Evolutionary conservation across 345 rosid genomes (phyloP).

Genomic region (Eucalyptus decipiens): DNA sequence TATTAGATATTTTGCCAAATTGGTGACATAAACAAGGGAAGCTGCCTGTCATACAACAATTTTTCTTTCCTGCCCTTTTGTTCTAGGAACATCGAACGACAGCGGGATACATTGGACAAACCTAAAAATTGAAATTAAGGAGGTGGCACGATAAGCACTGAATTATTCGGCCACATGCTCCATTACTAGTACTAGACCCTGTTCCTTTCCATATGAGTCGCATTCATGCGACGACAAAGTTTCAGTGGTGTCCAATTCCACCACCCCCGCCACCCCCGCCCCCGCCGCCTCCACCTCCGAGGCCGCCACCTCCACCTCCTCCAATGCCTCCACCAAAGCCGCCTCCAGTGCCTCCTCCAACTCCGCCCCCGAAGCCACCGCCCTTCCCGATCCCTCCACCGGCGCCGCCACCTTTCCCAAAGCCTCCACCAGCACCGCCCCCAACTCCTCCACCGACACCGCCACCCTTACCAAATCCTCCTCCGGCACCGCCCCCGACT

Average conservation of each 20-base stretch:
- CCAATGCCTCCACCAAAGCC: not conserved
- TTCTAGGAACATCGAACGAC: not conserved
- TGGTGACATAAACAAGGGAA: not conserved
- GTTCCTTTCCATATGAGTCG: not conserved
- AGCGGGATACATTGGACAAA: not conserved
- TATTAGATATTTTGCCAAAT: not conserved
- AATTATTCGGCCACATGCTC: not conserved
- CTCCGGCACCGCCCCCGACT: not conserved
- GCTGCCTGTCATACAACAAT: not conserved
- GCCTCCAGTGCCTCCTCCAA: not conserved
- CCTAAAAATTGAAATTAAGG: not conserved
- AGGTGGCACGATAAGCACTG: not conserved
- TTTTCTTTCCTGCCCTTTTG: not conserved
- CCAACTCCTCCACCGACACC: not conserved
- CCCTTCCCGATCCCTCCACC: not conserved
- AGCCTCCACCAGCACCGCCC: not conserved
- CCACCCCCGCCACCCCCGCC: not conserved
- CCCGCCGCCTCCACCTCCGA: not conserved
- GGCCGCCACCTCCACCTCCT: not conserved
- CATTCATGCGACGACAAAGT: not conserved
- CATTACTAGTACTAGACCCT: not conserved
- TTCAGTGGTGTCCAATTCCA: not conserved
- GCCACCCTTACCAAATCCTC: not conserved
- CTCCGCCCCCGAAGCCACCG: not conserved
- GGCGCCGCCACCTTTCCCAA: not conserved